A percentile compares a stretch with the other conserved stretches of the same genome.
Conservation (phyloP, 2,329 filamentous ascomycete species). For the Metarhizium sp. region DNA sequence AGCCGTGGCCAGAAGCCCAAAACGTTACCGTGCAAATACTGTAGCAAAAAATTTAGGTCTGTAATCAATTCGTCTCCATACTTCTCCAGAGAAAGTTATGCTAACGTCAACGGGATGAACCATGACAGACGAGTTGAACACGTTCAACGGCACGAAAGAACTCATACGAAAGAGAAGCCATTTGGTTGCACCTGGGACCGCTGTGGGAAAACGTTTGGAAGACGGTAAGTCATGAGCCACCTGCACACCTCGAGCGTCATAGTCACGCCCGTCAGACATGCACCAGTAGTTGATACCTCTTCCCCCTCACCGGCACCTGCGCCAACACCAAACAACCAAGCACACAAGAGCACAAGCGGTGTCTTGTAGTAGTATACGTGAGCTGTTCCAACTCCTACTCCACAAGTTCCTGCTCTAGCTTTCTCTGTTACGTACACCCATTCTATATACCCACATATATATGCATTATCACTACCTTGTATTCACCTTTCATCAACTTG, state of each 20-base stretch:
- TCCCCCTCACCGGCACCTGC: conserved; percentile 7
- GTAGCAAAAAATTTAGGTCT: conserved; percentile 53
- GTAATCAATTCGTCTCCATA: conserved; percentile 16
- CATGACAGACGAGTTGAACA: conserved; percentile 49
- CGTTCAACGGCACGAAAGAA: conserved; percentile 54
- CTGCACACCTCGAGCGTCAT: background rate
- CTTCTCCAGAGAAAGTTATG: conserved; percentile 2
- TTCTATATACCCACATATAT: background rate
- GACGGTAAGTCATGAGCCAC: conserved; percentile 39
- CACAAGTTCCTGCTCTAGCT: background rate
- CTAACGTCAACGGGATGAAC: conserved; percentile 10
- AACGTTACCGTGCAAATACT: conserved; percentile 53
- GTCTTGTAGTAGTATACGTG: background rate
- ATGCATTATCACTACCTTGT: background rate
- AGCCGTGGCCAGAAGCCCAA: conserved; percentile 50
- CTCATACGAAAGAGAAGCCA: conserved; percentile 57
- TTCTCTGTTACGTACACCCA: background rate
- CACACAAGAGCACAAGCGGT: background rate
- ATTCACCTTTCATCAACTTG: background rate
- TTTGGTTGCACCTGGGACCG: conserved; percentile 50
- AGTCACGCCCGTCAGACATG: background rate
- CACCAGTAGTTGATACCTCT: conserved; percentile 4
- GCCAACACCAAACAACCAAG: background rate
- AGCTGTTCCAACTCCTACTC: background rate
- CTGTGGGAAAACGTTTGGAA: conserved; percentile 53